These are phyloP conservation scores for Penicillium vulpinum DNA, from an alignment of 2,329 filamentous ascomycete species.

Conservation along the genomic window DNA sequence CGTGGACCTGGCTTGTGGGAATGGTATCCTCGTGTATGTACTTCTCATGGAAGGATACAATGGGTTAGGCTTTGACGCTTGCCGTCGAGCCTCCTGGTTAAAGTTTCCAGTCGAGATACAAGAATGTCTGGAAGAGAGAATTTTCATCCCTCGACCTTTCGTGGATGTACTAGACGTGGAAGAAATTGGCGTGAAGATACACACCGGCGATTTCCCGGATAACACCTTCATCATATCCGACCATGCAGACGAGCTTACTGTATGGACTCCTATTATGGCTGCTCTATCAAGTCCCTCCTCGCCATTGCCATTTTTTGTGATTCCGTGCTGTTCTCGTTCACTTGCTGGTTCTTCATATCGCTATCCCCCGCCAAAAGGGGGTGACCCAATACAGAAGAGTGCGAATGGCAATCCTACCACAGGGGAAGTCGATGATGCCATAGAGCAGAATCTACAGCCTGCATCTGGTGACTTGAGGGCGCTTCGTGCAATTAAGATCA, in stretches of 20 bases:
- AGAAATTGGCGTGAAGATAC: conserved; percentile 25
- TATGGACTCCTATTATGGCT: conserved; percentile 91
- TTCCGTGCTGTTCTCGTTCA: conserved; percentile 92
- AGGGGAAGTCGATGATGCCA: conserved; percentile 1
- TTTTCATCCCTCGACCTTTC: conserved; percentile 61
- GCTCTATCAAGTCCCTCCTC: conserved; percentile 57
- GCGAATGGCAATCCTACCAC: conserved; percentile 11
- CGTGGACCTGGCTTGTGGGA: conserved; percentile 94
- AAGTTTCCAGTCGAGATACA: conserved; percentile 61
- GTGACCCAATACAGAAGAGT: conserved; percentile 47
- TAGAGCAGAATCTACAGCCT: conserved; percentile 30
- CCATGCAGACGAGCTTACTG: conserved; percentile 92
- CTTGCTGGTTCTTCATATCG: conserved; percentile 74
- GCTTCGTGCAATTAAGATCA: conserved; percentile 39
- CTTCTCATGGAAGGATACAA: conserved; percentile 75
- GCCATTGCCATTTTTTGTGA: conserved; percentile 79
- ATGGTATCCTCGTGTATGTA: conserved; percentile 84
- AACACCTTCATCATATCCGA: conserved; percentile 94
- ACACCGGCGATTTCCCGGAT: conserved; percentile 64
- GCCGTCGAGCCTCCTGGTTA: conserved; percentile 80
- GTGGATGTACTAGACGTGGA: conserved; percentile 24
- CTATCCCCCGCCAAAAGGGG: conserved; percentile 34
- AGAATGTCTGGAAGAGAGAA: conserved; percentile 56
- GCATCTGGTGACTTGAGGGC: conserved; percentile 43
- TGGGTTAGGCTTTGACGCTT: conserved; percentile 90